Evolutionary conservation across 192 early-diverging fungal genomes (phyloP), one percentile per base, ranked within the genome.

Genomic region (Coemansia sp.): DNA sequence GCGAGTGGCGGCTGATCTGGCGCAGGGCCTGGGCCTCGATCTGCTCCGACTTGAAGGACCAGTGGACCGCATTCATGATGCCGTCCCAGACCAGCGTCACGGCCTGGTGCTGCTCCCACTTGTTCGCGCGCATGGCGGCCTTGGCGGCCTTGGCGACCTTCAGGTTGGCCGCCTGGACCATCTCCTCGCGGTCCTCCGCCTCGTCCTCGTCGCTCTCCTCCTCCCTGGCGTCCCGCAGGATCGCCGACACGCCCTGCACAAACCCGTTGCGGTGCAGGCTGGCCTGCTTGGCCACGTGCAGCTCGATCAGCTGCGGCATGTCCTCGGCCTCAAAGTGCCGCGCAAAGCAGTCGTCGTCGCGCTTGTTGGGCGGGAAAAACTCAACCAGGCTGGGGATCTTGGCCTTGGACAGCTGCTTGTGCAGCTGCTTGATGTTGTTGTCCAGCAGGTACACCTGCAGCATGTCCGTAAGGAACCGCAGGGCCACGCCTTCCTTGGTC

Each of bases 311-410:
- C 48, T 85, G 82, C 71, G 92, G 91, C 85, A 97, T 84, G 37
- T 91, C 93, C 64, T 94, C 88, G 44, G 86, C 90, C 70, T 93
- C 90, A 80, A 96, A 96, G 78, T 97, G 93, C 40, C 88, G 87
- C 45, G 84, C 85, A 61, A 97, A 83, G 70, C 87, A 87, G 53
- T 94, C 91, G 55, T 89, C 88, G 64, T 87, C 84, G 59, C 92
- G 86, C 78, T 94, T 94, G 72, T 85, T 90, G 44, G 86, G 86
- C 42, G 95, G 95, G 82, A 96, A 95, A 55, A 97, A 94, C 45
- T 93, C 90, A 50, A 86, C 70, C 37, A 97, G 83, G 52, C 83
- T 82, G 47, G 43, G 36, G 53, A 97, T 71, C 28, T 88, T 86
- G 28, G 83, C 78, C 56, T 81, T 83, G 63, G 70, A 81, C 54